Evolutionary conservation across 345 rosid species (phyloP), one percentile per base, ranked within the genome.

Genomic region (Lagerstroemia speciosa): DNA sequence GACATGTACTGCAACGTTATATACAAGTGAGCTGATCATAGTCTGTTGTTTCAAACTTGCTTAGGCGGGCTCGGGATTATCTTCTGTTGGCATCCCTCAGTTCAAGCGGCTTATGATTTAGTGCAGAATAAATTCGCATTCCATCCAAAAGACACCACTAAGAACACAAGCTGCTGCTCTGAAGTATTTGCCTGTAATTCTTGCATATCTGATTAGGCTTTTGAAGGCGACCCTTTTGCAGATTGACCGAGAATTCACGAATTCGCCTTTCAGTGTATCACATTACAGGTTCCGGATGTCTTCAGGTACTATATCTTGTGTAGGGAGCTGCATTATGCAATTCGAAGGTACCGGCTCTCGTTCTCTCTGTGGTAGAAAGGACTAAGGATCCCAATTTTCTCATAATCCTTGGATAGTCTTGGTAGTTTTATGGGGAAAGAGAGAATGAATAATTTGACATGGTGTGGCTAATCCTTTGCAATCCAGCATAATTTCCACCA

Each of bases 1-100:
- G 12, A 14, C 1, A 45, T 1, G 50, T 45, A 45, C 16, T 45
- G 50, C 6, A 45, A 45, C 3, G 1, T 14, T 15, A 45, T 12
- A 15, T 15, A 6, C 26, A 22, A 50, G 57, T 19, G 57, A 19
- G 57, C 24, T 50, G 57, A 50, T 20, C 5, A 7, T 24, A 50
- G 57, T 32, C 45, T 55, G 30, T 30, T 66, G 38, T 37, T 66
- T 34, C 69, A 29, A 31, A 55, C 38, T 66, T 66, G 38, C 12
- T 46, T 31, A 46, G 12, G 69, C 14, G 22, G 58, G 26, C 34
- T 66, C 12, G 27, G 24, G 24, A 30, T 43, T 6, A 30, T 27
- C 34, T 67, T 58, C 62, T 67, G 43, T 46, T 57, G 22, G 24
- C 31, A 24, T 2, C 62, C 15, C 11, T 27, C 62, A 20, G 19